Evolutionary conservation across 2,329 filamentous ascomycete species (phyloP).

Genomic region (Cladorrhinum sp.): DNA sequence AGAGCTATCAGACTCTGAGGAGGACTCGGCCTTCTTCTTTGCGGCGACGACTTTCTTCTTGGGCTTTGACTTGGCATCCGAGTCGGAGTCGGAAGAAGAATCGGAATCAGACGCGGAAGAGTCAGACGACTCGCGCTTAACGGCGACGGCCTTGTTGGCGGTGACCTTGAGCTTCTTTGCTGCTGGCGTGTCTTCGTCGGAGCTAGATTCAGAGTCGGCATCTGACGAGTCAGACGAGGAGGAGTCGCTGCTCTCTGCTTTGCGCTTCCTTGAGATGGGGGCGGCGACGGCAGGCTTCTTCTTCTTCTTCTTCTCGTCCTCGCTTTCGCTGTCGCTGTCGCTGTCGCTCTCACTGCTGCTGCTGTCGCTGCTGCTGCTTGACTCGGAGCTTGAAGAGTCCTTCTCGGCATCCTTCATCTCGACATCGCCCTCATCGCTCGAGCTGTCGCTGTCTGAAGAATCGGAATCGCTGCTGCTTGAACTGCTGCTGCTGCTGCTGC

Average conservation of each 20-base stretch:
- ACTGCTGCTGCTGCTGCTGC: conserved; percentile 32
- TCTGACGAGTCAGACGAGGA: conserved; percentile 30
- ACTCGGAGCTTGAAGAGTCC: conserved; percentile 31
- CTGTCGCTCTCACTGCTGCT: conserved; percentile 26
- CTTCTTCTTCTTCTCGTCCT: conserved; percentile 26
- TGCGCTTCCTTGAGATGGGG: conserved; percentile 51
- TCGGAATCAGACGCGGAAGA: conserved; percentile 36
- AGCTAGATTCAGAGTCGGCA: conserved; percentile 36
- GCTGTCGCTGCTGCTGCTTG: conserved; percentile 32
- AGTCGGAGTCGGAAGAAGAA: conserved; percentile 26
- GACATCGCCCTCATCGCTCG: conserved; percentile 36
- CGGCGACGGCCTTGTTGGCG: conserved; percentile 31
- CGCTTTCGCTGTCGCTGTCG: conserved; percentile 34
- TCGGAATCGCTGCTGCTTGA: conserved; percentile 33
- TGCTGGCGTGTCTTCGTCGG: conserved; percentile 46
- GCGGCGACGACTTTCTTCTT: no score
- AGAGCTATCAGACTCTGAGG: conserved; percentile 26
- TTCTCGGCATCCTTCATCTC: conserved; percentile 45
- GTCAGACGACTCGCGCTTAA: conserved; percentile 38
- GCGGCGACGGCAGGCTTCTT: conserved; percentile 26
- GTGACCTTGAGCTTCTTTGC: conserved; percentile 51
- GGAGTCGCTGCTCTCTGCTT: conserved; percentile 46
- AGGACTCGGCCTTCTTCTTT: conserved; percentile 9
- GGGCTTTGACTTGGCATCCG: conserved; percentile 16
- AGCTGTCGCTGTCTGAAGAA: conserved; percentile 34